Evolutionary conservation across 1,284 basidiomycete genomes (phyloP), one percentile per base, ranked within the genome.

Genomic region (Marasmius sp.): DNA sequence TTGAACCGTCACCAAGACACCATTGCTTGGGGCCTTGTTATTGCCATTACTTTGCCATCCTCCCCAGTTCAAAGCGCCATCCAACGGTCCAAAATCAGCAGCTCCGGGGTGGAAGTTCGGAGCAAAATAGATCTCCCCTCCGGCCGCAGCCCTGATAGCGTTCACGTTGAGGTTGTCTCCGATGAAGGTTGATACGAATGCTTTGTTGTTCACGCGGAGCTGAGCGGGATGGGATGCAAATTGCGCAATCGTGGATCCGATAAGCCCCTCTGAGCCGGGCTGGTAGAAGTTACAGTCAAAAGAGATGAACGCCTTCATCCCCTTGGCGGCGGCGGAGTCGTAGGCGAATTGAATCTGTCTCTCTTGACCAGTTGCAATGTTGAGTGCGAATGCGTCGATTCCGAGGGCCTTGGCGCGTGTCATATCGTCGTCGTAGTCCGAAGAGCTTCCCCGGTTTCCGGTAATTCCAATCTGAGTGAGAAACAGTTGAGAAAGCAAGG

Each of bases 241-340:
- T 4, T 33, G 12, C 14, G 36, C 1, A 11, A 56, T 56, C 1
- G 18, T 66, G 38, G 58, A 47, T 6, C 61, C 61, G 34, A 69
- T 62, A 16, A 36, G 49, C 20, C 39, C 18, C 61, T 60, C 64
- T 48, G 72, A 66, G 22, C 64, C 63, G 18, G 64, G n/a, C 16
- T 60, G 37, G 33, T 57, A 63, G 69, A 67, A 73, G 52, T 64
- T 64, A 58, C 68, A 68, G 62, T 76, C 75, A 64, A 75, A 75
- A 20, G 72, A 75, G 57, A 72, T 69, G 66, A 76, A 75, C 39
- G 75, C 68, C 59, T 71, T 71, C 70, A 76, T 75, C 60, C 61
- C 66, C 22, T 68, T 68, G 39, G 63, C 52, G 56, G 69, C 70
- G 9, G 73, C 74, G 0, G 71, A 74, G 18, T 67, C 56, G 55